phyloP scores from a whole-genome alignment of 257 asterid genomes.

The Hygrophila difformis region DNA sequence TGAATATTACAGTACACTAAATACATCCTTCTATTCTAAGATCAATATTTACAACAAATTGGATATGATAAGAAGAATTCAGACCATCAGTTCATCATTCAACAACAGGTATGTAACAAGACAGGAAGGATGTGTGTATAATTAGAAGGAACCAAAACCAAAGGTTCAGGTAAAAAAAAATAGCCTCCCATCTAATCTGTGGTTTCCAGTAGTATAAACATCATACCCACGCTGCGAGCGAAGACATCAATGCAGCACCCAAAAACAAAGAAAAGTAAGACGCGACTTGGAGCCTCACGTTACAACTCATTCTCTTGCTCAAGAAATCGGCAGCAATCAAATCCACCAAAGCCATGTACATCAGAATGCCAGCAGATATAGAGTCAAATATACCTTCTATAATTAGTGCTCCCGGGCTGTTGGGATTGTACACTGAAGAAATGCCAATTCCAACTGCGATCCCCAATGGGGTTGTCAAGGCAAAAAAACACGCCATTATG shows the following conservation, averaged over 20 bases:
- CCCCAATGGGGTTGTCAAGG: conserved; percentile 81
- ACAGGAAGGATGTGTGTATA: too few species aligned
- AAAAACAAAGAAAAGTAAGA: conserved; percentile 67
- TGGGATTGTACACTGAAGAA: conserved; percentile 58
- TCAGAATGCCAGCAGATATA: conserved; percentile 76
- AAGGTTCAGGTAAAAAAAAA: too few species aligned
- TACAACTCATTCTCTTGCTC: conserved; percentile 92
- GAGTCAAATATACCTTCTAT: conserved; percentile 75
- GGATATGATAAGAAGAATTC: too few species aligned
- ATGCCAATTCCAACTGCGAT: conserved; percentile 59
- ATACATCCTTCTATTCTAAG: too few species aligned
- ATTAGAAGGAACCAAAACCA: too few species aligned
- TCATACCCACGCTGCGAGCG: conserved; percentile 63
- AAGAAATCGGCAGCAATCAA: conserved; percentile 88
- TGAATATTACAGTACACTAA: too few species aligned
- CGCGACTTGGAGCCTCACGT: conserved; percentile 60
- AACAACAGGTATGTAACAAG: too few species aligned
- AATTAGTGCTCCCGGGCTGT: conserved; percentile 68
- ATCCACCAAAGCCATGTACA: conserved; percentile 88
- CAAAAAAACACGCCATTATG: conserved; percentile 85
- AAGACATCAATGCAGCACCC: conserved; percentile 78
- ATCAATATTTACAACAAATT: too few species aligned
- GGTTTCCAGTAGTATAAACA: too few species aligned
- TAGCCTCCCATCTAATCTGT: too few species aligned
- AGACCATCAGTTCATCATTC: too few species aligned